phyloP scores from a whole-genome alignment of 495 filamentous ascomycete genomes.

The Terfezia claveryi region DNA sequence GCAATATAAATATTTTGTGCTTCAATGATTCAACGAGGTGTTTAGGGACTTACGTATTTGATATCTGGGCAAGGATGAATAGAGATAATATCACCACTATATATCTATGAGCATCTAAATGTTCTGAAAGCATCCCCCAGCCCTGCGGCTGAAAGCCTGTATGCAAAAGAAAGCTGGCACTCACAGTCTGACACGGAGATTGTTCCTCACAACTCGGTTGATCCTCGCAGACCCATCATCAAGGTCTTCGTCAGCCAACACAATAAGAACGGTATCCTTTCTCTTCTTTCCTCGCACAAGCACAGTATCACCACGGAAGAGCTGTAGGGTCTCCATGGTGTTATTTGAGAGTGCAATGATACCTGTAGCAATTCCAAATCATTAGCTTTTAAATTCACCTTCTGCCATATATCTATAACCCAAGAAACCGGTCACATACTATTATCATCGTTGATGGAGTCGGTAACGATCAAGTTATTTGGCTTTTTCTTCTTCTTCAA shows the following conservation, averaged over 20 bases:
- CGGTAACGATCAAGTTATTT: constrained; percentile 93
- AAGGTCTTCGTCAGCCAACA: constrained; percentile 89
- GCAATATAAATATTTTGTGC: constrained; percentile 2
- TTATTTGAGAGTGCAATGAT: constrained; percentile 96
- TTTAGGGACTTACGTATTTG: constrained; percentile 65
- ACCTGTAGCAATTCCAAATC: constrained; percentile 9
- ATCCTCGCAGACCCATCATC: constrained; percentile 92
- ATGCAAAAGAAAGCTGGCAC: background rate
- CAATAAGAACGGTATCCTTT: constrained; percentile 95
- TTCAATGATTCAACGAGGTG: background rate
- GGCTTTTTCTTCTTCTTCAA: constrained; percentile 99
- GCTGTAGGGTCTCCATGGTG: constrained; percentile 94
- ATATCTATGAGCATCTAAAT: background rate
- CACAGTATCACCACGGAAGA: constrained; percentile 96
- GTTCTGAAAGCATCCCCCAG: background rate
- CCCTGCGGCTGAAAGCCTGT: no score
- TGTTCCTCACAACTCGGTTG: constrained; percentile 95
- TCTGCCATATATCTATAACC: constrained; percentile 1
- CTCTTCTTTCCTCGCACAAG: constrained; percentile 98
- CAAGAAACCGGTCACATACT: constrained; percentile 26
- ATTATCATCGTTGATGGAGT: constrained; percentile 98
- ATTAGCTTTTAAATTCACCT: background rate
- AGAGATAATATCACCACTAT: constrained; percentile 75
- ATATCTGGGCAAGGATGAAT: constrained; percentile 99
- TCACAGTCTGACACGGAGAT: constrained; percentile 73